Percentiles rank a stretch among this genome's conserved stretches.
Evolutionary conservation across 2,329 filamentous ascomycete species (phyloP).

Genomic region (Fusarium coicis): DNA sequence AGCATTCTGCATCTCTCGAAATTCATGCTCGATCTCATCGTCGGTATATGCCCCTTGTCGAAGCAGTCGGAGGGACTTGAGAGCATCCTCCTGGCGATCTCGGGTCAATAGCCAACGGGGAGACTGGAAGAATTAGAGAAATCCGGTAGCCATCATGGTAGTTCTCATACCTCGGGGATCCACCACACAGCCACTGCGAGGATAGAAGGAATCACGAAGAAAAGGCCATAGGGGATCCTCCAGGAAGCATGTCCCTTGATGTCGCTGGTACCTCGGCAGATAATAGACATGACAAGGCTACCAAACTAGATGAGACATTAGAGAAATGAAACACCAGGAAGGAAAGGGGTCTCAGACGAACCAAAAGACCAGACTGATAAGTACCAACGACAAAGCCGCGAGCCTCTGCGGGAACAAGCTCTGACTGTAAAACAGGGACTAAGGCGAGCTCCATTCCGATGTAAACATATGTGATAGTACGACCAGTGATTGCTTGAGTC

Average conservation of each 20-base stretch:
- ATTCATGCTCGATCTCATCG: constrained; percentile 34
- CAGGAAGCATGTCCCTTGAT: constrained; percentile 47
- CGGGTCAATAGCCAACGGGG: constrained; percentile 46
- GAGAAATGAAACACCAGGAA: neutral
- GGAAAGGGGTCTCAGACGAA: neutral
- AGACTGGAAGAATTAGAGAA: constrained; percentile 40
- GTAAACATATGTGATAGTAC: constrained; percentile 50
- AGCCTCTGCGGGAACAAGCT: constrained; percentile 40
- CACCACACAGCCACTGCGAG: constrained; percentile 24
- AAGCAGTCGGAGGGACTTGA: constrained; percentile 38
- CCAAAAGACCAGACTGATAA: constrained; percentile 43
- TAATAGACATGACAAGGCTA: constrained; percentile 36
- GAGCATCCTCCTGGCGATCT: constrained; percentile 45
- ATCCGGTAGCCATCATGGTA: constrained; percentile 14
- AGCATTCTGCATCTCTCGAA: constrained; percentile 25
- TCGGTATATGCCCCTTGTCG: constrained; percentile 39
- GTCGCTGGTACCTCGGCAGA: constrained; percentile 46
- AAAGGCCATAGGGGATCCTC: constrained; percentile 49
- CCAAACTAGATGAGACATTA: constrained; percentile 16
- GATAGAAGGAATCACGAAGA: constrained; percentile 48
- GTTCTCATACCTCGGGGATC: neutral
- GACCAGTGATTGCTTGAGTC: constrained; percentile 48
- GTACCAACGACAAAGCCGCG: constrained; percentile 50
- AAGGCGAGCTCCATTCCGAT: constrained; percentile 40
- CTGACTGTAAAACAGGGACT: constrained; percentile 51